Evolutionary conservation across 23 red algal species (phyloP).

Genomic region (Gracilaria gracilis): DNA sequence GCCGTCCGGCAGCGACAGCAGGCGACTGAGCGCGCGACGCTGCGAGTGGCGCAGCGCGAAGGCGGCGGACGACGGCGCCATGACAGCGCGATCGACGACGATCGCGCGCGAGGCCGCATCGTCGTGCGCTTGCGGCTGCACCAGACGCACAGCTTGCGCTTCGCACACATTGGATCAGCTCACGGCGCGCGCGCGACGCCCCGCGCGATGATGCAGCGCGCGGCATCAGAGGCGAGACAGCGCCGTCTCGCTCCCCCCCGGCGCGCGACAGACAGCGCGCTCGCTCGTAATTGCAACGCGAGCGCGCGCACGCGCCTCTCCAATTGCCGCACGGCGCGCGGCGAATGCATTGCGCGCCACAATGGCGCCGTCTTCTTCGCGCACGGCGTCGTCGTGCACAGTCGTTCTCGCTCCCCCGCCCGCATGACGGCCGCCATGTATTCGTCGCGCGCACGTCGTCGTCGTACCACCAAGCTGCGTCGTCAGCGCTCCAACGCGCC

Average conservation of each 20-base stretch:
- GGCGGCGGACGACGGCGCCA: constrained; percentile 11
- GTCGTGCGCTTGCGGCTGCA: background rate
- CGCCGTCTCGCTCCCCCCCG: too few relatives aligned
- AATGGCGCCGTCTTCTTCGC: background rate
- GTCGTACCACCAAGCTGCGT: constrained; percentile 8
- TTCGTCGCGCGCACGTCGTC: background rate
- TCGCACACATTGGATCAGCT: background rate
- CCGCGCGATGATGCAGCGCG: too few relatives aligned
- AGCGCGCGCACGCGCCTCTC: background rate
- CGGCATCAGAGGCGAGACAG: too few relatives aligned
- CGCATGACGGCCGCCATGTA: background rate
- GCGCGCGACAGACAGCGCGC: too few relatives aligned
- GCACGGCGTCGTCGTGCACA: background rate
- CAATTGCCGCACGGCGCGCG: constrained; percentile 1
- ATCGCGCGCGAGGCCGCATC: background rate
- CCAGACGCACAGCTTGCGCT: too few relatives aligned
- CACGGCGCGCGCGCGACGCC: background rate
- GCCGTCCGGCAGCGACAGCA: background rate
- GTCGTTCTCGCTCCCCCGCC: background rate
- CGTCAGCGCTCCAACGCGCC: background rate
- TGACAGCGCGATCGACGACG: background rate
- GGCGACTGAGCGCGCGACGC: background rate
- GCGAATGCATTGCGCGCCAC: background rate
- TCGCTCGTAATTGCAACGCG: too few relatives aligned
- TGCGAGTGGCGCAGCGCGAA: constrained; percentile 28